Evolutionary conservation across 495 filamentous ascomycete genomes (phyloP), one percentile per base, ranked within the genome.

Genomic region (Aspergillus bridgeri): DNA sequence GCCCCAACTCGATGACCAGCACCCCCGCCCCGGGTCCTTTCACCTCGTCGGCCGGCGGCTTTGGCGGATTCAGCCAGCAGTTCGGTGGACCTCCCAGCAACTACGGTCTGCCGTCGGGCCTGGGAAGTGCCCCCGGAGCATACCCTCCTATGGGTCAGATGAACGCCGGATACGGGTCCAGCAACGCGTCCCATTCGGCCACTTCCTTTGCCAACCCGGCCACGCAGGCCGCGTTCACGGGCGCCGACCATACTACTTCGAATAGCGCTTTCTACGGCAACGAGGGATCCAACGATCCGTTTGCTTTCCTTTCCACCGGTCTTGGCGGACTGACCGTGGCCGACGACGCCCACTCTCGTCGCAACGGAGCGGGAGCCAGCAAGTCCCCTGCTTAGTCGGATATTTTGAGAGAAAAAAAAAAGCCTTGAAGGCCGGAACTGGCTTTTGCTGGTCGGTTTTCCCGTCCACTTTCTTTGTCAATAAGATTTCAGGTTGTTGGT

Each of bases 181-280:
- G 73, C 48, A 74, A 70, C 62, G 84, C 87, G 51, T 84, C 87
- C 25, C 89, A 90, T 69, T 94, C 92, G 51, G 88, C 89, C 44
- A 88, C 90, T 33, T 89, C 92, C 2, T 98, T 98, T 65, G 92
- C 96, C 67, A 95, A 92, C 75, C 89, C 94, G 29, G 89, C 90
- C 46, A 88, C 90, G 27, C 92, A 96, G 78, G 90, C 90, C 17
- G 92, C 92, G 19, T 96, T 96, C 76, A 86, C 89, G 54, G 90
- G 89, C 19, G 92, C 90, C 29, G 86, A 88, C 65, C 91, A 89
- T 66, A 86, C 84, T 43, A 72, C 77, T 17, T 81, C 81, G 25
- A 74, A 75, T 44, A 80, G 75, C 54, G 74, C 72, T 49, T 76
- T 89, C 75, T 67, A 85, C 74, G 68, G 78, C 33, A 74, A 84